Conservation (phyloP, 805 yeast species). For the Candida adriatica region DNA sequence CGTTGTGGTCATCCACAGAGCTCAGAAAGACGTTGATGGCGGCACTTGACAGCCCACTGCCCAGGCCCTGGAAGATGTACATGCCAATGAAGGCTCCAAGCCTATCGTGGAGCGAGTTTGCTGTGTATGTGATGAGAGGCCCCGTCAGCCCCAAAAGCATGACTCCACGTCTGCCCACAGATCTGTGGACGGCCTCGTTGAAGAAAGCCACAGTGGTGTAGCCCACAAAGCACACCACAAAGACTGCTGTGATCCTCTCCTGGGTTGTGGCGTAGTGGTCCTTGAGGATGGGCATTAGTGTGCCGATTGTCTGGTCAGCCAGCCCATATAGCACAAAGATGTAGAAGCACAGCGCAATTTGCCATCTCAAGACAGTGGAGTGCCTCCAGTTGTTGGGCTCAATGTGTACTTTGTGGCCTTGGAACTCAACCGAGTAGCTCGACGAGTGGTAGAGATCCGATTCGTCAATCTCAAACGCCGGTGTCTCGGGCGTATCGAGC, state of each 20-base stretch:
- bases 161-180: constrained; percentile 44
- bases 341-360: constrained; percentile 33
- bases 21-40: constrained; percentile 42
- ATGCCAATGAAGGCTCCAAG: constrained; percentile 32
- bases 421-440: constrained; percentile 1
- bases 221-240: constrained; percentile 47
- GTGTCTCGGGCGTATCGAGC: too few relatives aligned
- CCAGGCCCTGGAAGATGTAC: constrained; percentile 42
- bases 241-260: constrained; percentile 40
- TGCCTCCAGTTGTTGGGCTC: constrained; percentile 18
- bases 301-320: constrained; percentile 55
- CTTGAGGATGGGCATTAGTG: constrained; percentile 47
- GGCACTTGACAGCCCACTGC: constrained; percentile 51
- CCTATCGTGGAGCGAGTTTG: constrained; percentile 31
- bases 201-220: constrained; percentile 46
- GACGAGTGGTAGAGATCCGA: too few relatives aligned
- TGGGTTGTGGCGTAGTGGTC: constrained; percentile 42
- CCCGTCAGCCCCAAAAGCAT: constrained; percentile 28
- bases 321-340: constrained; percentile 45
- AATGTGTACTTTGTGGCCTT: constrained; percentile 3
- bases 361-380: constrained; percentile 35
- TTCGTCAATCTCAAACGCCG: too few relatives aligned
- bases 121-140: constrained; percentile 30
- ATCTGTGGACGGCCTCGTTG: constrained; percentile 35
- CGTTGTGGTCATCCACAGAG: constrained; percentile 44